Conservation (phyloP, 2,329 filamentous ascomycete species). For the Sphaerostilbella broomeana region DNA sequence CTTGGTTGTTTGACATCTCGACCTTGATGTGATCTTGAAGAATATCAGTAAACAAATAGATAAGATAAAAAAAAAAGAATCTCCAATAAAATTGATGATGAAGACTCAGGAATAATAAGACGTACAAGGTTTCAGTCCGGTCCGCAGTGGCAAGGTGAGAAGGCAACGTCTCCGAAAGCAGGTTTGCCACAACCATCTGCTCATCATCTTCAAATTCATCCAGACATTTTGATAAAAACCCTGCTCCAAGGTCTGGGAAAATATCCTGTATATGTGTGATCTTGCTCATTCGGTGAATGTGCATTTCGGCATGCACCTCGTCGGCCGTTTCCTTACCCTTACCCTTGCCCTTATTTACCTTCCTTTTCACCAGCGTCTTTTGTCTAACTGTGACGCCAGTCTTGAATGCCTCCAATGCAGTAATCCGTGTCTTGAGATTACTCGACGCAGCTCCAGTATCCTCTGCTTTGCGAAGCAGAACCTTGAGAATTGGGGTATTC, state of each 20-base stretch:
- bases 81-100: background rate
- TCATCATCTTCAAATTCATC: constrained; percentile 72
- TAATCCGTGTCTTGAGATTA: constrained; percentile 54
- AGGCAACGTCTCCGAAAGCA: constrained; percentile 73
- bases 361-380: constrained; percentile 45
- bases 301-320: constrained; percentile 45
- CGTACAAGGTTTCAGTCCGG: constrained; percentile 55
- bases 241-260: constrained; percentile 79
- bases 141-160: constrained; percentile 58
- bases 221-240: constrained; percentile 71
- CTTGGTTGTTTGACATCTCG: constrained; percentile 18
- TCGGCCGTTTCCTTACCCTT: constrained; percentile 32
- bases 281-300: constrained; percentile 76
- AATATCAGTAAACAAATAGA: constrained; percentile 21
- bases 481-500: constrained; percentile 65
- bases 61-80: background rate
- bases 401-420: constrained; percentile 53
- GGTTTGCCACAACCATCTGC: constrained; percentile 72
- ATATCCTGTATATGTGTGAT: constrained; percentile 89
- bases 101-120: constrained; percentile 16
- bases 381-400: constrained; percentile 48
- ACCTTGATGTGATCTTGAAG: constrained; percentile 22
- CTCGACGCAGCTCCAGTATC: constrained; percentile 42
- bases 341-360: constrained; percentile 61
- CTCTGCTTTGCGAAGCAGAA: constrained; percentile 50